These are phyloP conservation scores for Helotiales sp. DNA, from an alignment of 2,329 filamentous ascomycete genomes.

Conservation along the genomic window DNA sequence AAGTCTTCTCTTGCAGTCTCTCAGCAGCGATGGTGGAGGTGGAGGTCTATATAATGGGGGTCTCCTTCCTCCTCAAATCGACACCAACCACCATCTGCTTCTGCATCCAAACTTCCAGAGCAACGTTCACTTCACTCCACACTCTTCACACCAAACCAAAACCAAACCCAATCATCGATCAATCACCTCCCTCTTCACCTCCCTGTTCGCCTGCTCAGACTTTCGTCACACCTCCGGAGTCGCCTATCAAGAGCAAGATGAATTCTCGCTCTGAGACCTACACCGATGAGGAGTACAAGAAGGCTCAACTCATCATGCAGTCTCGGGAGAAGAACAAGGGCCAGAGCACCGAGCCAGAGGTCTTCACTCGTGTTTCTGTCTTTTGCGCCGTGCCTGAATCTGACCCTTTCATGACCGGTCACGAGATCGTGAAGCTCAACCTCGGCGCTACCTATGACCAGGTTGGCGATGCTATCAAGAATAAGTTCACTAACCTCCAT, in stretches of 20 bases:
- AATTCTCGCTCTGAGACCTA: background rate
- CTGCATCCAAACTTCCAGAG: background rate
- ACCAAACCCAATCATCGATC: background rate
- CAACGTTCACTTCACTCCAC: constrained; percentile 6
- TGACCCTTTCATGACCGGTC: background rate
- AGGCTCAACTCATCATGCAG: too few species aligned
- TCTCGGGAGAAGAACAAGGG: too few species aligned
- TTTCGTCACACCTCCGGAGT: background rate
- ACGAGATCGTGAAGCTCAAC: constrained; percentile 17
- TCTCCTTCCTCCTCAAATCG: constrained; percentile 11
- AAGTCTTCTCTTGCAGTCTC: background rate
- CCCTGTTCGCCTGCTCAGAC: background rate
- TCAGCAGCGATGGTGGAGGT: background rate
- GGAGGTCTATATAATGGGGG: constrained; percentile 17
- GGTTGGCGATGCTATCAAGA: background rate
- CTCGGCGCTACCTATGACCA: background rate
- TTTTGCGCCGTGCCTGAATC: background rate
- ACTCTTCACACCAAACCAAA: background rate
- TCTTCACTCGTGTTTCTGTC: background rate
- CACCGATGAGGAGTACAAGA: background rate
- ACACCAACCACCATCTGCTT: constrained; percentile 15
- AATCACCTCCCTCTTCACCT: background rate
- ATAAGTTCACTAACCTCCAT: background rate
- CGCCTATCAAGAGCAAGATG: background rate
- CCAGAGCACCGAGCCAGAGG: background rate